Conservation (phyloP, 2,329 filamentous ascomycete genomes). For the Nothophoma quercina region DNA sequence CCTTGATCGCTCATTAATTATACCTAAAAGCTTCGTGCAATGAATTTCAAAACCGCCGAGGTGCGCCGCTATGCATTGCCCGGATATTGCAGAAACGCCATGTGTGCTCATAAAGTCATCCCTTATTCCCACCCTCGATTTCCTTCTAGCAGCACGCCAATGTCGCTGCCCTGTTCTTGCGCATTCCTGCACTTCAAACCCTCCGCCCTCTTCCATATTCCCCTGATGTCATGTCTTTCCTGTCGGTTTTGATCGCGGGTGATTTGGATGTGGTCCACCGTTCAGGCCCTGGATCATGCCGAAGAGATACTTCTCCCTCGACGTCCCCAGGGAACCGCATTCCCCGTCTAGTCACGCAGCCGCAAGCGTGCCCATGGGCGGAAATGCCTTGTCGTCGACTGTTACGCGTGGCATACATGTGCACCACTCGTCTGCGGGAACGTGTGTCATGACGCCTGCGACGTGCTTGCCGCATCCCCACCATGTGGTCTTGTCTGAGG, state of each 20-base stretch:
- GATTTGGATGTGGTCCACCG: conserved; percentile 18
- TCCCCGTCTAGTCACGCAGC: conserved; percentile 36
- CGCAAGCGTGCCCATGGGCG: conserved; percentile 63
- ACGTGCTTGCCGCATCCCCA: conserved; percentile 71
- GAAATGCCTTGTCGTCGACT: conserved; percentile 68
- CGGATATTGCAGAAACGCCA: conserved; percentile 4
- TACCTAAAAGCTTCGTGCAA: conserved; percentile 2
- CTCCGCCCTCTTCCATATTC: neutral
- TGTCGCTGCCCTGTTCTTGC: neutral
- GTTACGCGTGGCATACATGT: conserved; percentile 70
- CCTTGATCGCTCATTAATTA: no score
- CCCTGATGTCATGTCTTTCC: conserved; percentile 18
- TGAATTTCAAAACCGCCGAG: neutral
- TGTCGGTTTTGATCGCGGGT: conserved; percentile 8
- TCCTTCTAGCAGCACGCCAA: neutral
- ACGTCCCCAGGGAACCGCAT: conserved; percentile 14
- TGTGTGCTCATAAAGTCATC: conserved; percentile 10
- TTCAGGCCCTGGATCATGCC: conserved; percentile 18
- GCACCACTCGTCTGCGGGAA: conserved; percentile 69
- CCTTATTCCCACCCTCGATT: neutral
- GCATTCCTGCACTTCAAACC: neutral
- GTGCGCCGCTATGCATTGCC: conserved; percentile 7
- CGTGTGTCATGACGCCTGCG: conserved; percentile 65
- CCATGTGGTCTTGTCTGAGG: conserved; percentile 66
- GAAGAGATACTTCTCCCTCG: conserved; percentile 17